These are phyloP conservation scores for Phylloporus scabripes DNA, from an alignment of 768 basidiomycete species.

Conservation along the genomic window DNA sequence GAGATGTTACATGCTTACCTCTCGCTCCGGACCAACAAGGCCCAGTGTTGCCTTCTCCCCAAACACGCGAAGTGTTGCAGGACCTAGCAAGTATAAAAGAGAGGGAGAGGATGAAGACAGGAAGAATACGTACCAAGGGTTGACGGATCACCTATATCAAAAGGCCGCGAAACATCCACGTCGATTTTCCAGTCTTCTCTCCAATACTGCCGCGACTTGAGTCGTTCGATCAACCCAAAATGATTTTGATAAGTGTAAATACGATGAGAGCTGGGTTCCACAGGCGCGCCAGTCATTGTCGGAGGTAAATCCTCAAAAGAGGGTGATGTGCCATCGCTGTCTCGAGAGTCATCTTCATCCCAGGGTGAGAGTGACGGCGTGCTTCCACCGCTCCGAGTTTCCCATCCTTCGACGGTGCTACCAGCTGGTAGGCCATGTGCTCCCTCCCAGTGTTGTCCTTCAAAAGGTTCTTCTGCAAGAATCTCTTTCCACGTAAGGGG, in stretches of 20 bases:
- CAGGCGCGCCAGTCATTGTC: not conserved
- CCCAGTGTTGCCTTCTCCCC: conserved; percentile 35
- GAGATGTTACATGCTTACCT: conserved; percentile 29
- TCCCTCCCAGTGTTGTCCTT: conserved; percentile 83
- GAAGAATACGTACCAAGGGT: conserved; percentile 50
- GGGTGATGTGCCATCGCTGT: conserved; percentile 12
- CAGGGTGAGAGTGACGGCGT: conserved; percentile 66
- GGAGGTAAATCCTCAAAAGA: conserved; percentile 14
- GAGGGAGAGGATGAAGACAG: not conserved
- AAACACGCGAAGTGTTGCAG: conserved; percentile 37
- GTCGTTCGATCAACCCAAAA: conserved; percentile 54
- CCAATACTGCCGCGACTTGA: conserved; percentile 72
- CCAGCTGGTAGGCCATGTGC: conserved; percentile 54
- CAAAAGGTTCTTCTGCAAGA: conserved; percentile 74
- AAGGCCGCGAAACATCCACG: conserved; percentile 37
- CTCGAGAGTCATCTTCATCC: conserved; percentile 43
- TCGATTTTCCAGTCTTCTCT: conserved; percentile 56
- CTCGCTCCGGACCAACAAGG: conserved; percentile 37
- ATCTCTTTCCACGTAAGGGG: conserved; percentile 74
- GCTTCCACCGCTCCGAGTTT: conserved; percentile 48
- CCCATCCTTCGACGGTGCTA: conserved; percentile 39
- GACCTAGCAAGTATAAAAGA: conserved; percentile 32
- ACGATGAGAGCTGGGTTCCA: not conserved
- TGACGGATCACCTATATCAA: conserved; percentile 66
- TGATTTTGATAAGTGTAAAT: conserved; percentile 20